phyloP scores from a whole-genome alignment of 345 rosid genomes.

The Corchorus olitorius region DNA sequence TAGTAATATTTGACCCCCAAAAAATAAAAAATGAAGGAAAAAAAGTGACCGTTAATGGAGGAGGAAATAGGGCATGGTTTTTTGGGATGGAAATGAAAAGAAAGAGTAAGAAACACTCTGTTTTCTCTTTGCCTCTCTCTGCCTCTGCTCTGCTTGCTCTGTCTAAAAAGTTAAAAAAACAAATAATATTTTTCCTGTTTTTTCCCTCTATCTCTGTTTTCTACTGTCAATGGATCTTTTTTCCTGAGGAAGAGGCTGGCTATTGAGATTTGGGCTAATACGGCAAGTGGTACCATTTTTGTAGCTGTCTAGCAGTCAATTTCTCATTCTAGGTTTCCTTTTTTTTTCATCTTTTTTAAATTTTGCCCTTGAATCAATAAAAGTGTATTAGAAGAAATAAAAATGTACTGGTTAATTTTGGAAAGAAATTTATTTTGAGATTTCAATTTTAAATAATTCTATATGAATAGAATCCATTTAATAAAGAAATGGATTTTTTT shows the following conservation, averaged over 20 bases:
- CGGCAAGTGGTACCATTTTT: not conserved
- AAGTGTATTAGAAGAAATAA: too few relatives aligned
- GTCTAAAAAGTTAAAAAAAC: not conserved
- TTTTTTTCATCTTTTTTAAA: not conserved
- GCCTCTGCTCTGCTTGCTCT: not conserved
- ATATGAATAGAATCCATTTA: not conserved
- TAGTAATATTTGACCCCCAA: not conserved
- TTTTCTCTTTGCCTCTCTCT: not conserved
- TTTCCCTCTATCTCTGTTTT: not conserved
- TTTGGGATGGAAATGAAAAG: conserved; percentile 20
- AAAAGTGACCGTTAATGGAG: conserved; percentile 47
- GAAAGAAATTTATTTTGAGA: not conserved
- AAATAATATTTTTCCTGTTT: not conserved
- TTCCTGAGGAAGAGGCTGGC: not conserved
- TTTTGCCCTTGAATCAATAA: not conserved
- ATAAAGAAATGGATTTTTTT: not conserved
- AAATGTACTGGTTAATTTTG: not conserved
- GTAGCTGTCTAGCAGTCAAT: not conserved
- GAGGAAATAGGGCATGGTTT: conserved; percentile 37
- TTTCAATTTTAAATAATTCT: not conserved
- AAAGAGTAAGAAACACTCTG: not conserved
- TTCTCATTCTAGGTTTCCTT: not conserved
- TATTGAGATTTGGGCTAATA: conserved; percentile 12
- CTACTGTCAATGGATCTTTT: not conserved
- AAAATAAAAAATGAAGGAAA: conserved; percentile 5